Conservation (phyloP, 192 early-diverging fungal species). For the Coemansia sp. region DNA sequence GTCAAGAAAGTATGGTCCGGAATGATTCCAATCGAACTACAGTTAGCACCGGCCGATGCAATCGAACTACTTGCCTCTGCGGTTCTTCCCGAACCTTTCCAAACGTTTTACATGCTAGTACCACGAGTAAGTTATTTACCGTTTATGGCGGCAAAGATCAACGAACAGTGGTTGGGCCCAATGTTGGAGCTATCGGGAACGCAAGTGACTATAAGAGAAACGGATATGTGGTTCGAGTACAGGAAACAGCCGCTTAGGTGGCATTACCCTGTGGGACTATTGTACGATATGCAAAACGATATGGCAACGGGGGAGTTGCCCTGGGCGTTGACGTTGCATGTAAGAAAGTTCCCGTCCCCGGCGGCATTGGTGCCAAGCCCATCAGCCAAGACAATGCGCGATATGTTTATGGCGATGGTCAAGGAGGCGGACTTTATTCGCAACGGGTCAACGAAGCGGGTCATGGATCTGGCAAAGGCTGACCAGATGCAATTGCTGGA, state of each 20-base stretch:
- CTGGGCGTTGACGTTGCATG: slow-evolving; percentile 79
- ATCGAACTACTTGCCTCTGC: slow-evolving; percentile 51
- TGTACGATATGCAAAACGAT: slow-evolving; percentile 66
- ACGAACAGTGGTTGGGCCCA: slow-evolving; percentile 48
- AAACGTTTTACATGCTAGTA: slow-evolving; percentile 46
- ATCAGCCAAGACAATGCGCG: slow-evolving; percentile 59
- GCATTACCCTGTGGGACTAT: slow-evolving; percentile 86
- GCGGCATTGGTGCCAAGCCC: slow-evolving; percentile 62
- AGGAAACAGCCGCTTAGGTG: slow-evolving; percentile 74
- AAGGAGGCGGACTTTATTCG: slow-evolving; percentile 88
- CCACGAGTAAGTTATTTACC: slow-evolving; percentile 47
- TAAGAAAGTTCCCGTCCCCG: slow-evolving; percentile 68
- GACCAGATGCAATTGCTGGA: slow-evolving; percentile 84
- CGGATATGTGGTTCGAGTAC: slow-evolving; percentile 73
- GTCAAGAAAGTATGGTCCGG: slow-evolving; percentile 36
- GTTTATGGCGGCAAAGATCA: slow-evolving; percentile 24
- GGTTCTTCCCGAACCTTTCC: slow-evolving; percentile 49
- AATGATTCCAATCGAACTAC: slow-evolving; percentile 48
- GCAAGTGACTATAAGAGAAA: slow-evolving; percentile 19
- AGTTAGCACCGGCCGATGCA: slow-evolving; percentile 38
- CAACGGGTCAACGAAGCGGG: slow-evolving; percentile 76
- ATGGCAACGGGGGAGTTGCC: slow-evolving; percentile 53
- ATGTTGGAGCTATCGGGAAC: slow-evolving; percentile 35
- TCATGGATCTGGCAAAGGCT: slow-evolving; percentile 81
- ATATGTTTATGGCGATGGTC: slow-evolving; percentile 85